Base-by-base conservation (phyloP, 2,329 filamentous ascomycete genomes). In the Thelonectria olida region DNA sequence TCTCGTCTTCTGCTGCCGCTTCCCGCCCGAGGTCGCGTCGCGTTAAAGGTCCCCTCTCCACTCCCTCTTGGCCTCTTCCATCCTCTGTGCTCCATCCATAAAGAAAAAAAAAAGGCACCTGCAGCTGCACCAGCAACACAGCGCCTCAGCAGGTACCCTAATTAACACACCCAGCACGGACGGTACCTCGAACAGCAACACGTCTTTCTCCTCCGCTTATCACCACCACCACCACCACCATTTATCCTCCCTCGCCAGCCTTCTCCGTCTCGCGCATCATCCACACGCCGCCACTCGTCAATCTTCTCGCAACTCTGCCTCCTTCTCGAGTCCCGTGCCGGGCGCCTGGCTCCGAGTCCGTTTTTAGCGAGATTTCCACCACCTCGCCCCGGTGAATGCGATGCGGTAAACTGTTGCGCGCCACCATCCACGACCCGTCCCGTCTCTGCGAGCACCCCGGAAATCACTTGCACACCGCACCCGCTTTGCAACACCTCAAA, bases 361-460 rank as follows among this genome's bases (percentile, higher is more conserved):
- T 58, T 23, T 36, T 31, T 27, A 7, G 13, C 36, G 23, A 50
- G 17, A 15, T 36, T 42, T 25, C 44, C 55, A 49, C 42, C 44
- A 31, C 4, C 28, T 31, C 28, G 28, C 28, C 28, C 49, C 41
- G 53, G 60, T 54, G 66, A 62, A 65, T 72, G 67, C 66, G 48
- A 72, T 72, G 62, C 55, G 41, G 67, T 71, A 55, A 31, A 65
- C 57, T 59, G 36, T 64, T 64, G 62, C 66, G 61, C 66, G 68
- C 54, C 58, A 67, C 67, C 54, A 63, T 66, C 51, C 55, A 58
- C 55, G 52, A 59, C 34, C 38, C 25, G 36, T 50, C 48, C 42
- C 42, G 42, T 17, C 17, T 45, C 58, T 41, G 57, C 54, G 42
- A 67, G 54, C 51, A 66, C 61, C 59, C 64, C 56, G 42, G 42